Base-by-base conservation (phyloP, 2,329 filamentous ascomycete species). In the Aspergillus neoniger region DNA sequence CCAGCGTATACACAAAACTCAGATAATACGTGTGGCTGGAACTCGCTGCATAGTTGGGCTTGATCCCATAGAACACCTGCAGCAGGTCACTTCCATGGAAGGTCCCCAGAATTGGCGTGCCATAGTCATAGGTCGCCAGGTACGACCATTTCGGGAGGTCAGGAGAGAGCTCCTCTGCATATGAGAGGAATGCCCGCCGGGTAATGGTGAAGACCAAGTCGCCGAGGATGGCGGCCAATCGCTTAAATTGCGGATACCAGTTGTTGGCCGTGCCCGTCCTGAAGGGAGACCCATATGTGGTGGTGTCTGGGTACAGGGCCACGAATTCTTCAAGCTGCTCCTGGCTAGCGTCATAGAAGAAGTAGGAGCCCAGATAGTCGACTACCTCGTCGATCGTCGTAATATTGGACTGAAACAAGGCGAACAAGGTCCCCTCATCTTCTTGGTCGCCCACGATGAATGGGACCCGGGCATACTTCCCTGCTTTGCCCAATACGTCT, bases 341-440 rank as follows among this genome's bases (percentile, higher is more conserved):
- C 1, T 71, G 74, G 2, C 81, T 80, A 2, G 89, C 84, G 25
- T 79, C 72, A 38, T 81, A 74, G 79, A 91, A 92, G 78, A 85
- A 89, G 54, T 85, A 65, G 0, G 75, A 70, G 1, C 76, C 69
- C 21, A 95, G 75, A 69, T 94, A 94, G 17, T 82, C 76, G 36
- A 86, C 81, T 0, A 93, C 66, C 5, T 86, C 75, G 1, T 76
- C 76, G 0, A 82, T 85, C 1, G 82, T 88, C 9, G 85, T 90
- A 54, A 93, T 77, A 71, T 92, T 91, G 32, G 75, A 71, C 65
- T 91, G 88, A 72, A 88, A 88, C 36, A 93, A 79, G 5, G 87
- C 81, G 71, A 93, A 92, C 2, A 93, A 74, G 0, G 90, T 92
- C 17, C 90, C 90, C 74, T 94, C 90, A 70, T 94, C 91, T 78